These are phyloP conservation scores for Nitzschia sp. DNA, from an alignment of 108 stramenopile genomes.

Conservation along the genomic window DNA sequence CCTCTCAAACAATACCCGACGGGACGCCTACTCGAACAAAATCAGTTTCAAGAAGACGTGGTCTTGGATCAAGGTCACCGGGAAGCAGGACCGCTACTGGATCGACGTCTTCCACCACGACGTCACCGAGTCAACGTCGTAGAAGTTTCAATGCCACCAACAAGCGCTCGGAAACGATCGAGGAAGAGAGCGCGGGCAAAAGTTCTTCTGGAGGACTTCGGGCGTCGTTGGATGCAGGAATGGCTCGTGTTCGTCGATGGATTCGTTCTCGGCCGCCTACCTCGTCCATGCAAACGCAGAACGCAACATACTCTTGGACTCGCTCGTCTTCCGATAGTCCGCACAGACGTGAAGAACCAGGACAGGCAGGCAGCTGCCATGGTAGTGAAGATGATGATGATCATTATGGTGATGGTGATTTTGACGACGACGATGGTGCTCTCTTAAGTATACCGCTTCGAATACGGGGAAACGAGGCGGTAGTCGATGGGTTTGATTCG, in stretches of 20 bases:
- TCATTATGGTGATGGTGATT: not conserved
- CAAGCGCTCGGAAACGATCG: not conserved
- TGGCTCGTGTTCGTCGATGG: constrained; percentile 57
- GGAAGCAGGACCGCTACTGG: not conserved
- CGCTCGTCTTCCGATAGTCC: not conserved
- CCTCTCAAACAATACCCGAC: not conserved
- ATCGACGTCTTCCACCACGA: not conserved
- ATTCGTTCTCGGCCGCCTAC: constrained; percentile 38
- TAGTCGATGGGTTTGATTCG: no score
- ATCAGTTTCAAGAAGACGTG: not conserved
- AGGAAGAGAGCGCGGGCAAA: not conserved
- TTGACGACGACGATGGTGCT: constrained; percentile 5
- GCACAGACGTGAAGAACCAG: no score
- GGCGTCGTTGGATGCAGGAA: constrained; percentile 64
- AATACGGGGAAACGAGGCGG: no score
- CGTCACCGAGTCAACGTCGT: not conserved
- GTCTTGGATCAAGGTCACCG: not conserved
- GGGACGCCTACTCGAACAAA: not conserved
- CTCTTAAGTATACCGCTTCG: not conserved
- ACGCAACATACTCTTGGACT: no score
- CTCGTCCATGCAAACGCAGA: not conserved
- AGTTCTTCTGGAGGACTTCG: not conserved
- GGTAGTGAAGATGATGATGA: not conserved
- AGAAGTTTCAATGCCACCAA: not conserved
- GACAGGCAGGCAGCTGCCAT: not conserved